Evolutionary conservation across 2,329 filamentous ascomycete species (phyloP).

Genomic region (Nothophaeocryptopus gaeumannii): DNA sequence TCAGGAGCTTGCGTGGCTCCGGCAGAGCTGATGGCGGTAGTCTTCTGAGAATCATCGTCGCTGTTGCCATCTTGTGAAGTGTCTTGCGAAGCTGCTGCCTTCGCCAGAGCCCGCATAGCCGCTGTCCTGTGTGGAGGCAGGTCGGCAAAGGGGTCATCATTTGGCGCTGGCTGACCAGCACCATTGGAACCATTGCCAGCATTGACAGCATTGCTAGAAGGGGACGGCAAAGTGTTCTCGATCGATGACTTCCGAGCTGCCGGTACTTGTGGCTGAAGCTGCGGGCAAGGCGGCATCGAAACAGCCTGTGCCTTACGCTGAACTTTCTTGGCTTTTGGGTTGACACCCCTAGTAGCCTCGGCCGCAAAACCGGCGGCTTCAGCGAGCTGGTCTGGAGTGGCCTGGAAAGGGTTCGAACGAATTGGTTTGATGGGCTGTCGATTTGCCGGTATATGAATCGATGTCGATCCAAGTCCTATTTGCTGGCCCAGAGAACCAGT

Average conservation of each 20-base stretch:
- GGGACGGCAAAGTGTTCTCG: too few relatives aligned
- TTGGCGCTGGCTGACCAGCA: too few relatives aligned
- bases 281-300: too few relatives aligned
- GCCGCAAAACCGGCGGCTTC: constrained; percentile 10
- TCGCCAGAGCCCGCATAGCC: too few relatives aligned
- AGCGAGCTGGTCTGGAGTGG: constrained; percentile 11
- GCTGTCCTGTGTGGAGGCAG: neutral
- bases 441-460: too few relatives aligned
- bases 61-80: neutral
- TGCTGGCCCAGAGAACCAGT: neutral
- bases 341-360: constrained; percentile 4
- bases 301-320: too few relatives aligned
- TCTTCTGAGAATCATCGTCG: neutral
- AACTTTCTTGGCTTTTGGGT: constrained; percentile 5
- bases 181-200: too few relatives aligned
- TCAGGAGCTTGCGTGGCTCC: neutral
- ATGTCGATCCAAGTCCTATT: too few relatives aligned
- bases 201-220: too few relatives aligned
- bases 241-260: too few relatives aligned
- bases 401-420: constrained; percentile 7
- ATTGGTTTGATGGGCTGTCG: too few relatives aligned
- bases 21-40: neutral
- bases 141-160: neutral
- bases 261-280: too few relatives aligned
- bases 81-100: neutral